Percentiles rank a stretch among this genome's conserved stretches.
phyloP scores from a whole-genome alignment of 2,329 filamentous ascomycete genomes.

The Emmonsiellopsis sp. region DNA sequence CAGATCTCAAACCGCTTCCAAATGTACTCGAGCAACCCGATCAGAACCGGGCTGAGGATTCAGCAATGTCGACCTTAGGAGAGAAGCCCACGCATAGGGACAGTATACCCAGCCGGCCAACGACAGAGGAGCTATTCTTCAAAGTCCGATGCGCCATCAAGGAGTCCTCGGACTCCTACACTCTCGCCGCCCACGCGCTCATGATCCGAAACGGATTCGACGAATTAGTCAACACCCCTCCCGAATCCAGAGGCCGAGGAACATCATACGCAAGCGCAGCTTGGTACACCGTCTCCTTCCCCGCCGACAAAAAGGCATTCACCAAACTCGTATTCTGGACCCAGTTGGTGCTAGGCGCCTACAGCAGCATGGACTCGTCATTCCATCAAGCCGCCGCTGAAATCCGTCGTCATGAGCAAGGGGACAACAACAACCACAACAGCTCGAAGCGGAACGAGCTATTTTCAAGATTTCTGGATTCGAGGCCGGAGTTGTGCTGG shows the following conservation, averaged over 20 bases:
- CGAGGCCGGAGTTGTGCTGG: constrained; percentile 15
- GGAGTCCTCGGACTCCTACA: background rate
- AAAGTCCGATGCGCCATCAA: constrained; percentile 1
- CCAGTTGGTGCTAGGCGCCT: constrained; percentile 15
- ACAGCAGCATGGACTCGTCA: background rate
- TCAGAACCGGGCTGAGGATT: background rate
- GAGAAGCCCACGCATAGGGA: background rate
- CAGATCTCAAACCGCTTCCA: constrained; percentile 20
- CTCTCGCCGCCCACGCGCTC: background rate
- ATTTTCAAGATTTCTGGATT: constrained; percentile 16
- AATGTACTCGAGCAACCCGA: constrained; percentile 12
- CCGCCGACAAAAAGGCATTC: constrained; percentile 6
- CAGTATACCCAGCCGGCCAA: background rate
- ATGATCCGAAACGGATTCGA: background rate
- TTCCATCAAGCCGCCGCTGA: background rate
- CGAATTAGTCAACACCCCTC: background rate
- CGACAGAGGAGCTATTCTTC: background rate
- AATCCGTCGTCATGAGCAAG: background rate
- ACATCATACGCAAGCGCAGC: background rate
- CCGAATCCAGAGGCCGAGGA: background rate
- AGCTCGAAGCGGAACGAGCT: background rate
- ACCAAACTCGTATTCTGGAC: constrained; percentile 23
- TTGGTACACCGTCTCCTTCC: background rate
- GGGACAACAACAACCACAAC: no score
- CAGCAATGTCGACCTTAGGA: background rate